Percentiles rank a stretch among this genome's conserved stretches.
phyloP scores from a whole-genome alignment of 176 grass and related monocot species.

The Melocanna baccifera region DNA sequence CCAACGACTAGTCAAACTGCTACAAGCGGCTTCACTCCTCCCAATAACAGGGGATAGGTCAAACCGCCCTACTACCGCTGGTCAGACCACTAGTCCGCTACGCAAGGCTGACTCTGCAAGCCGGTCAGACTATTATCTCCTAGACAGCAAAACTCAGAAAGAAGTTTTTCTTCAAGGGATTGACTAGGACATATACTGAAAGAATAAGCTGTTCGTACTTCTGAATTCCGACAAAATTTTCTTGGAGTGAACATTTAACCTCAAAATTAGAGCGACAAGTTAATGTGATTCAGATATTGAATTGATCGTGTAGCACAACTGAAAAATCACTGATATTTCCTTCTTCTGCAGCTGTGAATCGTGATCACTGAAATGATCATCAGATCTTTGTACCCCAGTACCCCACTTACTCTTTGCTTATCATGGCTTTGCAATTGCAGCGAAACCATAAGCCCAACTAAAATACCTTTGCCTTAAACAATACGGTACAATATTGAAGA shows the following conservation, averaged over 20 bases:
- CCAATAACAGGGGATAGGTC: too few species aligned
- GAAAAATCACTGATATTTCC: neutral
- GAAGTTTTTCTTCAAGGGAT: neutral
- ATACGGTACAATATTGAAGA: conserved; percentile 33
- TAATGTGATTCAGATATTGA: neutral
- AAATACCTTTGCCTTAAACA: conserved; percentile 40
- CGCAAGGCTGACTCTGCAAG: too few species aligned
- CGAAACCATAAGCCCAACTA: conserved; percentile 18
- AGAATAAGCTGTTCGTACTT: neutral
- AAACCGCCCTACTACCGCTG: too few species aligned
- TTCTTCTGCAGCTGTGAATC: neutral
- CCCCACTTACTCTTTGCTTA: conserved; percentile 10
- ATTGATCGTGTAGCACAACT: neutral
- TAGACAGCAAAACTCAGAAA: too few species aligned
- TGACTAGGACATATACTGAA: neutral
- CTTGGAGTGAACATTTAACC: neutral
- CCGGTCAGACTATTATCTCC: too few species aligned
- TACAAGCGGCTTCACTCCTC: too few species aligned
- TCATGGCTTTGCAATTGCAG: conserved; percentile 19
- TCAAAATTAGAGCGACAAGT: neutral
- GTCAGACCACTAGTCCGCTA: too few species aligned
- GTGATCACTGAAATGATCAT: neutral
- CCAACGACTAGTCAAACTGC: too few species aligned
- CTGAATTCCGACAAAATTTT: neutral
- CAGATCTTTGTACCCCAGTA: conserved; percentile 5